A percentile compares a stretch with the other conserved stretches of the same genome.
Conservation (phyloP, 2,329 filamentous ascomycete species). For the Sclerotinia spermophila region DNA sequence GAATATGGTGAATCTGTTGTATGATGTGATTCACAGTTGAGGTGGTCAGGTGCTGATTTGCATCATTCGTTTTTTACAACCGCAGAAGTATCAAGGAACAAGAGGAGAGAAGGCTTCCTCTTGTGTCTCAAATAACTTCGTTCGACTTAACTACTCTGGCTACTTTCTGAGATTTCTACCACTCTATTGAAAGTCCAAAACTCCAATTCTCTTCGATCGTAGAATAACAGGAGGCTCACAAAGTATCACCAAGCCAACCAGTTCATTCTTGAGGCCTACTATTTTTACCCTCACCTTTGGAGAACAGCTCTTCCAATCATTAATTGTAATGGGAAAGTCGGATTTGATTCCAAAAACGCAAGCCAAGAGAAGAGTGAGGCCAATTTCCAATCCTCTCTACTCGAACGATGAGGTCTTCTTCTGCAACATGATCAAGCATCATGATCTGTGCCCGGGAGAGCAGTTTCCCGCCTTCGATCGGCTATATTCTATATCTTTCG, state of each 20-base stretch:
- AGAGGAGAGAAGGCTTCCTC: background rate
- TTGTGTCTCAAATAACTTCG: background rate
- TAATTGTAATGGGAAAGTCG: conserved; percentile 4
- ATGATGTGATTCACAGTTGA: conserved; percentile 8
- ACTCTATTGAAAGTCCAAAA: background rate
- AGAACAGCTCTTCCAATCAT: background rate
- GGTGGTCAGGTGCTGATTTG: background rate
- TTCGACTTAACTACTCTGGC: background rate
- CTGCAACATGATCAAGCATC: conserved; percentile 2
- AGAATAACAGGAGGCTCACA: background rate
- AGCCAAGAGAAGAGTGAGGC: conserved; percentile 7
- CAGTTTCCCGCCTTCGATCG: background rate
- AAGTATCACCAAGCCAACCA: no score
- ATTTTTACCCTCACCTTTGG: background rate
- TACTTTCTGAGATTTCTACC: background rate
- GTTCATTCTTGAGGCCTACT: background rate
- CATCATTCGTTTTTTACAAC: background rate
- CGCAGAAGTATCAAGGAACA: background rate
- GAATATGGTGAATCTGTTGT: background rate
- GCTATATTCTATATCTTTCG: background rate
- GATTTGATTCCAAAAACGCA: background rate
- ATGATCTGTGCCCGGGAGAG: background rate
- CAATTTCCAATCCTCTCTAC: conserved; percentile 17
- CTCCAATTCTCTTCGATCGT: background rate
- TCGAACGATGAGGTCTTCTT: background rate